A percentile compares a stretch with the other conserved stretches of the same genome.
Conservation (phyloP, 2,329 filamentous ascomycete species). For the Fusarium sp. region DNA sequence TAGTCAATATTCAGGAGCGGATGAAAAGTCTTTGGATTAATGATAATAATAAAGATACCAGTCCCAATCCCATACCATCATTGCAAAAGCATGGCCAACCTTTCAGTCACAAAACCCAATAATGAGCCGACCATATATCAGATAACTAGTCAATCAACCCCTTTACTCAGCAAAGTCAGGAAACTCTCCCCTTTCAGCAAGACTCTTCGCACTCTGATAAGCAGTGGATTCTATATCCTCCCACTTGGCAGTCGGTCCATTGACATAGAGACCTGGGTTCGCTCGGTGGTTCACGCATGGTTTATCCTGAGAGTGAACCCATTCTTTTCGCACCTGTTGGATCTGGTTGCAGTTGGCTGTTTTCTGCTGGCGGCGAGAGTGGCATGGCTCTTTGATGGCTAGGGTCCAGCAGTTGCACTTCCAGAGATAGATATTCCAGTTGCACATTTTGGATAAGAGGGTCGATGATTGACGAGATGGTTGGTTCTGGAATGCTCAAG, state of each 20-base stretch:
- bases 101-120: background rate
- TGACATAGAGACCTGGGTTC: background rate
- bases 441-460: conserved; percentile 14
- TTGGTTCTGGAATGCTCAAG: background rate
- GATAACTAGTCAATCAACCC: background rate
- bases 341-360: conserved; percentile 18
- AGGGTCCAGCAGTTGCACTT: conserved; percentile 20
- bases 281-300: conserved; percentile 8
- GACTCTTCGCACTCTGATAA: conserved; percentile 17
- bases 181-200: conserved; percentile 13
- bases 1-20: background rate
- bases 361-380: conserved; percentile 15
- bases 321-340: conserved; percentile 28
- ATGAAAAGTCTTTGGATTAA: background rate
- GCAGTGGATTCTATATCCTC: conserved; percentile 14
- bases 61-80: background rate
- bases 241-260: conserved; percentile 8
- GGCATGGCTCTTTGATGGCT: conserved; percentile 25
- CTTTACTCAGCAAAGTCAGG: background rate
- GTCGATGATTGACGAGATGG: background rate
- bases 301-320: conserved; percentile 21
- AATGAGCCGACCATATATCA: background rate
- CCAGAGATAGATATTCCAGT: conserved; percentile 32
- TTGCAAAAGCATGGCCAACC: background rate
- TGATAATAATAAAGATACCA: background rate